These are phyloP conservation scores for Eimeria acervulina DNA, from an alignment of 169 alveolate genomes.

Conservation along the genomic window DNA sequence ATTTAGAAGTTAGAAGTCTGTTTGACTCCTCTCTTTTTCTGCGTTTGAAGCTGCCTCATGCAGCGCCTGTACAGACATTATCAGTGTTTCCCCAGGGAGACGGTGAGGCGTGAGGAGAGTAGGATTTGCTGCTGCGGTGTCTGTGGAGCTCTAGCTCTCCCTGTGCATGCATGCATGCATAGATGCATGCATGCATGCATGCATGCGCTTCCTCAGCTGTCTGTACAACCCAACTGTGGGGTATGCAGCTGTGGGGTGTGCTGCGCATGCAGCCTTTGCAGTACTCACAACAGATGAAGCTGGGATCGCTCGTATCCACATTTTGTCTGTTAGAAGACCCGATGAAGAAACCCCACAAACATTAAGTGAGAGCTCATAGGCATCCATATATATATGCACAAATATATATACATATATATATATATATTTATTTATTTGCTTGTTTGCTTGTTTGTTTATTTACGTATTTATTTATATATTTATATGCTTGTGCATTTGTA, in stretches of 20 bases:
- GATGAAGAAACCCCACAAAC: too few relatives aligned
- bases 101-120: too few relatives aligned
- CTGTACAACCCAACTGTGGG: neutral
- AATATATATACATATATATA: too few relatives aligned
- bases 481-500: too few relatives aligned
- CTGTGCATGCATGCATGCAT: neutral
- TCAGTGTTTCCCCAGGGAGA: slow-evolving; percentile 31
- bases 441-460: too few relatives aligned
- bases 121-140: neutral
- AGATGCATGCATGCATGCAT: too few relatives aligned
- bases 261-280: slow-evolving; percentile 6
- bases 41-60: neutral
- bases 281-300: slow-evolving; percentile 39
- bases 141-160: neutral
- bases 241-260: neutral
- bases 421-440: too few relatives aligned
- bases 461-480: too few relatives aligned
- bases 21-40: neutral
- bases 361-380: too few relatives aligned
- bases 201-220: neutral
- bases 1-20: slow-evolving; percentile 11
- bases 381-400: too few relatives aligned
- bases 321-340: neutral
- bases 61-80: slow-evolving; percentile 9
- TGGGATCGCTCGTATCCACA: neutral